phyloP scores from a whole-genome alignment of 345 rosid genomes.

The Sonneratia caseolaris region DNA sequence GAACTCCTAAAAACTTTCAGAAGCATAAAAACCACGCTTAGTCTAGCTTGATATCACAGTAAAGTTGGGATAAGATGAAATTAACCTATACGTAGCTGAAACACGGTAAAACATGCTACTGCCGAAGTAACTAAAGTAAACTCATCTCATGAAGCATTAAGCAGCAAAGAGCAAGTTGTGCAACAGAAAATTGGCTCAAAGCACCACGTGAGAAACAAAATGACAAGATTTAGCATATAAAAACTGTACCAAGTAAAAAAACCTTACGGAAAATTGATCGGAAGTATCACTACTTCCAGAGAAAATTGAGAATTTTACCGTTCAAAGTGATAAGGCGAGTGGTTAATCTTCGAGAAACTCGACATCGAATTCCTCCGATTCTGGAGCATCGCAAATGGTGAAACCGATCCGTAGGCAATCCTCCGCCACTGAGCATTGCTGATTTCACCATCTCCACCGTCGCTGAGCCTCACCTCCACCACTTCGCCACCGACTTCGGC shows the following conservation, averaged over 20 bases:
- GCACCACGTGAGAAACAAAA: neutral
- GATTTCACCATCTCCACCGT: constrained; percentile 53
- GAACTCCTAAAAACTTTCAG: neutral
- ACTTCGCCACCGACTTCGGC: constrained; percentile 48
- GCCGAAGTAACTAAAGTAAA: neutral
- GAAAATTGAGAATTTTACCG: constrained; percentile 30
- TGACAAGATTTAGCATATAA: neutral
- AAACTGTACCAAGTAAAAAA: neutral
- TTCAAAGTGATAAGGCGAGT: constrained; percentile 52
- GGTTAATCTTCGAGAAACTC: constrained; percentile 40
- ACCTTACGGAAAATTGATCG: neutral
- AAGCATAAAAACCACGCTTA: neutral
- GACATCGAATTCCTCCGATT: constrained; percentile 58
- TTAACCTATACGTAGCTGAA: neutral
- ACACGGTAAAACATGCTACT: neutral
- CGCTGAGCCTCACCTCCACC: constrained; percentile 53
- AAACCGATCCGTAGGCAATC: constrained; percentile 71
- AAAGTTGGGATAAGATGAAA: neutral
- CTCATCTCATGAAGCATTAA: neutral
- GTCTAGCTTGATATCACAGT: neutral
- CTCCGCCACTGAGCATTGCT: constrained; percentile 64
- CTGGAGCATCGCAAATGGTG: constrained; percentile 87
- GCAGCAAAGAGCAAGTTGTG: neutral
- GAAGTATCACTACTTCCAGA: neutral
- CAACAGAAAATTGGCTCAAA: neutral